A percentile compares a stretch with the other conserved stretches of the same genome.
Conservation (phyloP, 2,329 filamentous ascomycete species). For the Dothideomycetes sp. region DNA sequence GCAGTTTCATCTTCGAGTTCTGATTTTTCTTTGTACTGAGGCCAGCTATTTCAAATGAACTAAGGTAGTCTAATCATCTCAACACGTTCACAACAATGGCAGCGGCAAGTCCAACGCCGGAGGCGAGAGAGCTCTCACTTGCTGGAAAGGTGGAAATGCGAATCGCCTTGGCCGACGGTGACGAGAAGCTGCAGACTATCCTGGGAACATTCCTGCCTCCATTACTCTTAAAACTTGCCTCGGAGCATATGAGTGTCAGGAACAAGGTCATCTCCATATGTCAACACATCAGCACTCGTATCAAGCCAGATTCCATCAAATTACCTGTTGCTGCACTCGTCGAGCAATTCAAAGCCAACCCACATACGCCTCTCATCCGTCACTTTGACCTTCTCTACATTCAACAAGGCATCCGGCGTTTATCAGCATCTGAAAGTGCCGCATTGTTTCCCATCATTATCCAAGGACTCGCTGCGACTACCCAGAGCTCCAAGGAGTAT, state of each 20-base stretch:
- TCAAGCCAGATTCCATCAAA: slow-evolving; percentile 53
- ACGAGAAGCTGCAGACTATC: slow-evolving; percentile 68
- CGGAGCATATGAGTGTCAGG: slow-evolving; percentile 67
- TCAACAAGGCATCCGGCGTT: slow-evolving; percentile 63
- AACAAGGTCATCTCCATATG: slow-evolving; percentile 65
- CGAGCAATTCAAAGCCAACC: slow-evolving; percentile 76
- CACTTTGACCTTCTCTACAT: slow-evolving; percentile 86
- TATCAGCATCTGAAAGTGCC: slow-evolving; percentile 52
- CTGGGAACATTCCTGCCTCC: slow-evolving; percentile 71
- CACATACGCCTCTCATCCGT: slow-evolving; percentile 58
- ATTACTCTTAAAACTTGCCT: slow-evolving; percentile 75
- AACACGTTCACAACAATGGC: slow-evolving; percentile 11
- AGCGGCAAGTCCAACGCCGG: slow-evolving; percentile 26
- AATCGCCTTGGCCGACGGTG: slow-evolving; percentile 73
- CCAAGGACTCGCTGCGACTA: slow-evolving; percentile 52
- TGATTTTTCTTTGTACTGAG: no score
- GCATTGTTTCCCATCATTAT: slow-evolving; percentile 62
- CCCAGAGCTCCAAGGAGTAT: slow-evolving; percentile 28
- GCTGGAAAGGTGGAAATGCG: slow-evolving; percentile 77
- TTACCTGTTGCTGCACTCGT: slow-evolving; percentile 76
- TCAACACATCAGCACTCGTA: slow-evolving; percentile 58
- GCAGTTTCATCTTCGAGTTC: no score
- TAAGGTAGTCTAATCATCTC: no score
- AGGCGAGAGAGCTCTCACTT: slow-evolving; percentile 68
- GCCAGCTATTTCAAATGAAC: no score